Evolutionary conservation across 352 stramenopile genomes (phyloP), one percentile per base, ranked within the genome.

Genomic region (Peronospora destructor): DNA sequence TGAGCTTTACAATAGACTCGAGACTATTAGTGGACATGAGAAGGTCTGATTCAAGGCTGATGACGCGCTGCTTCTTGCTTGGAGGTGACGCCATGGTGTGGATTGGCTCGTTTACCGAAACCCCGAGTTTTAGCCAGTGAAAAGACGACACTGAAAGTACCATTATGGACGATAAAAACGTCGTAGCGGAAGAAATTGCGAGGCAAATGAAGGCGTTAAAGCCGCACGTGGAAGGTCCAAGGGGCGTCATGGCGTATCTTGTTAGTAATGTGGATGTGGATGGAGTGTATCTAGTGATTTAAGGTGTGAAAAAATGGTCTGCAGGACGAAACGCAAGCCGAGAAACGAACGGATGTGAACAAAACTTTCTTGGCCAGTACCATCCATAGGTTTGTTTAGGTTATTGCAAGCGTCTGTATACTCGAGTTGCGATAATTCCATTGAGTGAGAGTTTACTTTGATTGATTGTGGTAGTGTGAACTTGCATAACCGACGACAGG

Each of bases 291-390:
- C 7, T 12, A n/a, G 11, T 34, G 2, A 6, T 10, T 30, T 10
- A 34, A 14, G 9, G 11, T 34, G 30, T 34, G 9, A 34, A 12
- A 34, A 10, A 1, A 5, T 8, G n/a, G 1, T 13, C 11, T 43
- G n/a, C 34, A 67, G 53, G 51, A 57, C 36, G 72, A 62, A 51
- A 14, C 41, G 8, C 45, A 38, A n/a, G 10, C 14, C 5, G 50
- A 60, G 10, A 59, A 47, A 13, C 64, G 61, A n/a, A 69, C 68
- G 37, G 73, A 85, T 48, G 74, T 87, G 39, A 87, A 85, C 54
- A 87, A 85, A 54, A 49, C 56, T 30, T 87, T 87, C 46, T 49
- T 87, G 26, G 45, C 63, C 33, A 82, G 71, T 46, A 85, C 74
- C 9, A 84, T 87, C 25, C 62, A 70, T 39, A 62, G 76, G 76